Conservation (phyloP, 345 rosid species). For the Ailanthus altissimus region DNA sequence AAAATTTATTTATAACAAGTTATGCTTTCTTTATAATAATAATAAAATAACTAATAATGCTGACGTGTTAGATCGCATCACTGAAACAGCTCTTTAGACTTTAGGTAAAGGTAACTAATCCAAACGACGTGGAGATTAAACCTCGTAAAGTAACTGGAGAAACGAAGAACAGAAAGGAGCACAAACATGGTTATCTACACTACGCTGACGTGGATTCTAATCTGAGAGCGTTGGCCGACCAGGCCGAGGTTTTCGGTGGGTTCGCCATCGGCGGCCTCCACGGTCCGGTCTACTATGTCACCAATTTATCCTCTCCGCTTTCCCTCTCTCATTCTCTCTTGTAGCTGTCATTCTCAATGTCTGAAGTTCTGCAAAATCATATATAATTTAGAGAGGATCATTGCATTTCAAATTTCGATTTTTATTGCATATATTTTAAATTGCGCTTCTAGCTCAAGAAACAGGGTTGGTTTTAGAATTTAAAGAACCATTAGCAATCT, state of each 20-base stretch:
- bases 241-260: conserved; percentile 82
- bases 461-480: neutral
- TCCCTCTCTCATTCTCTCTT: neutral
- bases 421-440: too few species aligned
- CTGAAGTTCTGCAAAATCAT: neutral
- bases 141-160: neutral
- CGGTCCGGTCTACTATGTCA: conserved; percentile 60
- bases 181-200: conserved; percentile 46
- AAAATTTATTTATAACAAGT: too few species aligned
- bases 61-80: neutral
- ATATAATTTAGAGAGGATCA: neutral
- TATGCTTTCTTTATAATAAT: too few species aligned
- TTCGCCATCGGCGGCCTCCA: conserved; percentile 68
- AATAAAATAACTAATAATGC: neutral
- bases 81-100: neutral
- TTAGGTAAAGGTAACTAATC: neutral
- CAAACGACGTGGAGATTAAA: neutral
- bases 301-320: conserved; percentile 55
- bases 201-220: conserved; percentile 60
- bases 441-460: neutral
- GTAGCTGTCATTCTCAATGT: neutral
- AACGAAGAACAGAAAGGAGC: neutral
- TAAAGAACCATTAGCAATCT: neutral
- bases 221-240: conserved; percentile 60
- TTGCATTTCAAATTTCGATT: neutral